phyloP scores from a whole-genome alignment of 345 rosid species.

The Arabidopsis suecica region DNA sequence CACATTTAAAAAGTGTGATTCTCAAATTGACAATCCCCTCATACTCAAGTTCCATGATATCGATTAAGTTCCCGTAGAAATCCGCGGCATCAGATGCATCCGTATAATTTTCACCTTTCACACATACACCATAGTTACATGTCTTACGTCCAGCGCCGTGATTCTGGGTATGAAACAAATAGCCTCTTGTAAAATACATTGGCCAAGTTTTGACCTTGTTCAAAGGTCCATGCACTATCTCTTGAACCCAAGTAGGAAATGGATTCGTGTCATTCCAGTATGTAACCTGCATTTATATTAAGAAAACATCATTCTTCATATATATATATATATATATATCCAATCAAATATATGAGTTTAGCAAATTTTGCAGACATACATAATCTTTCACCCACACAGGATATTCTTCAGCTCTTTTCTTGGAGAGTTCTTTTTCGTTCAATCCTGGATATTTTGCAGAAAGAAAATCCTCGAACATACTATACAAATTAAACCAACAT shows the following conservation, averaged over 20 bases:
- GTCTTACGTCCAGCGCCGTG: background rate
- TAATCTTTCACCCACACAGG: background rate
- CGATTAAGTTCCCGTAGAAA: background rate
- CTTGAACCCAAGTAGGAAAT: slow-evolving; percentile 7
- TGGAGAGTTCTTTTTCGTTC: background rate
- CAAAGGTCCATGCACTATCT: background rate
- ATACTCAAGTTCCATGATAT: background rate
- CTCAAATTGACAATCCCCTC: background rate
- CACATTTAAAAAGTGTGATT: background rate
- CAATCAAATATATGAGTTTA: too few relatives aligned
- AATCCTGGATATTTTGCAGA: background rate
- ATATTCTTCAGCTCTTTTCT: background rate
- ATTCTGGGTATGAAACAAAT: background rate
- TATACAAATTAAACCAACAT: background rate
- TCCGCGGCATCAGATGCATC: background rate
- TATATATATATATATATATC: too few relatives aligned
- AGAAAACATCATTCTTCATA: too few relatives aligned
- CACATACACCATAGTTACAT: background rate
- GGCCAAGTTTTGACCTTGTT: background rate
- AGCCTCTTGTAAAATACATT: background rate
- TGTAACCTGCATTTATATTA: background rate
- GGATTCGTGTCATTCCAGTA: too few relatives aligned
- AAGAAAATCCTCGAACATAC: background rate
- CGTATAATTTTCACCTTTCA: background rate
- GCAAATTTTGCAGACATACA: background rate